These are phyloP conservation scores for Botrytis cinerea DNA, from an alignment of 2,329 filamentous ascomycete genomes.

Conservation along the genomic window DNA sequence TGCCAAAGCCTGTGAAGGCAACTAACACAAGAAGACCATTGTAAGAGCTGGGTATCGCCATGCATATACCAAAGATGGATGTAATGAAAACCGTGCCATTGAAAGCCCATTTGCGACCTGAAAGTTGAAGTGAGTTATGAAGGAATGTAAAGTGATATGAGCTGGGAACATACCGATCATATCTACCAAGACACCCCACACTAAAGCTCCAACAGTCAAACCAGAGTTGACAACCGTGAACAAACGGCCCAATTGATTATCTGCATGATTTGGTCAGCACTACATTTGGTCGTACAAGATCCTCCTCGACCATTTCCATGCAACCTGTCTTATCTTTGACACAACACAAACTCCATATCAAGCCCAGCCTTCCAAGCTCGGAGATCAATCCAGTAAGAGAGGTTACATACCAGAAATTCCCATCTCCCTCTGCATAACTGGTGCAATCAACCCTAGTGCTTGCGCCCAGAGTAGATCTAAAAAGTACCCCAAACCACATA, in stretches of 20 bases:
- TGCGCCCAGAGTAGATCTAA: constrained; percentile 37
- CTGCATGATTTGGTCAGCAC: constrained; percentile 16
- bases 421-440: constrained; percentile 32
- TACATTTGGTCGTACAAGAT: neutral
- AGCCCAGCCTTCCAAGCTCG: neutral
- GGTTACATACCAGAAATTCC: constrained; percentile 29
- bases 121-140: constrained; percentile 13
- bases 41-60: constrained; percentile 31
- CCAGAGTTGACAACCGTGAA: constrained; percentile 33
- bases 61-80: constrained; percentile 31
- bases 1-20: constrained; percentile 33
- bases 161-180: constrained; percentile 30
- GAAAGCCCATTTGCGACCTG: constrained; percentile 36
- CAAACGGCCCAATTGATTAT: constrained; percentile 29
- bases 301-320: neutral
- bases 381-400: neutral
- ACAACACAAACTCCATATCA: neutral
- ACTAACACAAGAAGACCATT: constrained; percentile 29
- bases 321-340: neutral
- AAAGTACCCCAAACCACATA: constrained; percentile 39
- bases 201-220: constrained; percentile 32
- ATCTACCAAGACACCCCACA: constrained; percentile 35
- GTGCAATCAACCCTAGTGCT: constrained; percentile 35
- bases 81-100: constrained; percentile 34
- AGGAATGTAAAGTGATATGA: neutral